Percentiles rank a stretch among this genome's conserved stretches.
phyloP scores from a whole-genome alignment of 2,329 filamentous ascomycete species.

The Huntiella abstrusa region DNA sequence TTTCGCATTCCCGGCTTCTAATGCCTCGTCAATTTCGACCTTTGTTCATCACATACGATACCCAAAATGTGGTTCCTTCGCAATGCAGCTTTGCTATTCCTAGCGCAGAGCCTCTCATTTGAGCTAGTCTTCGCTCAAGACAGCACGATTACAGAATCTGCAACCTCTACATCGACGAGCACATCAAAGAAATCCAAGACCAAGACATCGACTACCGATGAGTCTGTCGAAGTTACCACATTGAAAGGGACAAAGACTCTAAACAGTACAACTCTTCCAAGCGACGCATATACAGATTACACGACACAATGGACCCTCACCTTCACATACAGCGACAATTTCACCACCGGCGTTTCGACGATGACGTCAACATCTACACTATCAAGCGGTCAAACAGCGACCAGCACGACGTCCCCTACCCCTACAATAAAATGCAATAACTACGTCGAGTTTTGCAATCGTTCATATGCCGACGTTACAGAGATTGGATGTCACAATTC shows the following conservation, averaged over 20 bases:
- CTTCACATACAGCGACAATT: conserved; percentile 12
- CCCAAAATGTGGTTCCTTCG: no score
- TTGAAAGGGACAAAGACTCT: conserved; percentile 22
- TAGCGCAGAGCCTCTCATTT: not conserved
- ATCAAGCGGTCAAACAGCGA: conserved; percentile 23
- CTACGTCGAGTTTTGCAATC: conserved; percentile 54
- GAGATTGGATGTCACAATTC: conserved; percentile 66
- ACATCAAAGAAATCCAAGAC: not conserved
- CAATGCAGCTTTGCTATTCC: not conserved
- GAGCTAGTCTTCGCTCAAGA: not conserved
- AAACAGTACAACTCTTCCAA: conserved; percentile 22
- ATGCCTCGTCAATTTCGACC: no score
- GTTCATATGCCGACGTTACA: conserved; percentile 68
- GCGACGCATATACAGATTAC: conserved; percentile 26
- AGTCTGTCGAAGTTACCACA: conserved; percentile 18
- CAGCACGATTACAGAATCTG: not conserved
- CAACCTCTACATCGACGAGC: not conserved
- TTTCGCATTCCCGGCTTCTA: no score
- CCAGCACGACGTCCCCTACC: conserved; percentile 28
- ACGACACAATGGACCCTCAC: conserved; percentile 23
- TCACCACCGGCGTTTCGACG: conserved; percentile 15
- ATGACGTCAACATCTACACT: conserved; percentile 21
- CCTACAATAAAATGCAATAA: conserved; percentile 71
- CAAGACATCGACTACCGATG: not conserved
- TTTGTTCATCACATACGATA: no score